phyloP scores from a whole-genome alignment of 345 rosid genomes.

The Eucalyptus rudis region DNA sequence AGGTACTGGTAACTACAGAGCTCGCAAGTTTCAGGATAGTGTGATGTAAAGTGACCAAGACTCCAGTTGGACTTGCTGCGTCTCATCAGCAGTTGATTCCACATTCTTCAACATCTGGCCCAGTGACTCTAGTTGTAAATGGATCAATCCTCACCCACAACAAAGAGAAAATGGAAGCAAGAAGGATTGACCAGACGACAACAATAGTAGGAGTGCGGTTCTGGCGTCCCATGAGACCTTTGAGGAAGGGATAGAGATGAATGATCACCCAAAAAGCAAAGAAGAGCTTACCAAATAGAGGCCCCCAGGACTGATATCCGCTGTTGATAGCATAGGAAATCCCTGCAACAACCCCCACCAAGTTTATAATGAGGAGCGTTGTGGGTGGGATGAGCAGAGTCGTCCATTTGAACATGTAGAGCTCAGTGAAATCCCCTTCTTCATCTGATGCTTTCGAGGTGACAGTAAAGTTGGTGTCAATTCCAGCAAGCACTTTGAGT shows the following conservation, averaged over 20 bases:
- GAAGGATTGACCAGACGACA: slow-evolving; percentile 85
- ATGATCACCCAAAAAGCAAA: slow-evolving; percentile 92
- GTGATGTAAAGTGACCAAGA: background rate
- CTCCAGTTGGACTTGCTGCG: background rate
- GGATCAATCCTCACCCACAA: slow-evolving; percentile 89
- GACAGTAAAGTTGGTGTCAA: slow-evolving; percentile 85
- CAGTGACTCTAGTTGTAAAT: slow-evolving; percentile 65
- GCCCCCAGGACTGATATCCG: slow-evolving; percentile 88
- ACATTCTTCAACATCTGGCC: slow-evolving; percentile 55
- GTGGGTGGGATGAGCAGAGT: slow-evolving; percentile 91
- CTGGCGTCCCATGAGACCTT: slow-evolving; percentile 91
- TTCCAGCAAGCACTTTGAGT: slow-evolving; percentile 85
- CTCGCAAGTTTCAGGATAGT: background rate
- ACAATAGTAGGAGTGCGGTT: slow-evolving; percentile 89
- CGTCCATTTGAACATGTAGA: slow-evolving; percentile 90
- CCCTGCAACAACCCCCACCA: slow-evolving; percentile 88
- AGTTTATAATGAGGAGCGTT: slow-evolving; percentile 67
- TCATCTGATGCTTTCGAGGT: slow-evolving; percentile 87
- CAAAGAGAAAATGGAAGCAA: slow-evolving; percentile 82
- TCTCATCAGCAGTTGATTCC: slow-evolving; percentile 72
- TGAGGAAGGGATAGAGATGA: slow-evolving; percentile 87
- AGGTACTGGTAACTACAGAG: background rate
- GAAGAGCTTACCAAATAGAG: slow-evolving; percentile 78
- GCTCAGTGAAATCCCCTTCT: slow-evolving; percentile 71
- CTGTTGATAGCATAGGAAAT: slow-evolving; percentile 79